A percentile compares a stretch with the other conserved stretches of the same genome.
These are phyloP conservation scores for Penicillium odoratum DNA, from an alignment of 495 filamentous ascomycete species.

Conservation along the genomic window DNA sequence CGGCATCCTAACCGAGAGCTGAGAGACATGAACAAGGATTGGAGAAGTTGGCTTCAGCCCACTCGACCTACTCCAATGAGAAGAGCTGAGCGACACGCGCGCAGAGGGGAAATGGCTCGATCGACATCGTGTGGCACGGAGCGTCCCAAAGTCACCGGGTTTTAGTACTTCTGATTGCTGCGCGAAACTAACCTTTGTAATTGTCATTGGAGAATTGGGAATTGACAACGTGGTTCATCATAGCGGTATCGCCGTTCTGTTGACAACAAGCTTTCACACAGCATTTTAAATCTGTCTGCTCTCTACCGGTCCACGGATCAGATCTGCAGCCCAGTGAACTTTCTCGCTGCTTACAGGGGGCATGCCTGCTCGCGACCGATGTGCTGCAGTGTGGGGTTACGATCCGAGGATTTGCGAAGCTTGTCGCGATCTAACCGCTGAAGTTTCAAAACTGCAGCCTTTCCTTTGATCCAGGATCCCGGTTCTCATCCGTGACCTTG, in stretches of 20 bases:
- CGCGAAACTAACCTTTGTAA: slow-evolving; percentile 2
- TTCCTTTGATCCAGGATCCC: not conserved
- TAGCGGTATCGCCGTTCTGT: slow-evolving; percentile 6
- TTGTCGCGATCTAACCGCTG: slow-evolving; percentile 26
- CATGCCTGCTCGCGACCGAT: slow-evolving; percentile 23
- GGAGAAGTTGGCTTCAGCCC: not conserved
- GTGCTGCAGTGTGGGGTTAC: slow-evolving; percentile 21
- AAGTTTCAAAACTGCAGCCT: not conserved
- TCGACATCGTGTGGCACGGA: not conserved
- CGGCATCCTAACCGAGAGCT: not conserved
- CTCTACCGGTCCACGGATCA: slow-evolving; percentile 20
- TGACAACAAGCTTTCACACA: slow-evolving; percentile 27
- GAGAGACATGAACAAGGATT: not conserved
- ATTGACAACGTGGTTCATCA: slow-evolving; percentile 1
- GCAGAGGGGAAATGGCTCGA: not conserved
- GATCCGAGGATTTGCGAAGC: slow-evolving; percentile 30
- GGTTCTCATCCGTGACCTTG: not conserved
- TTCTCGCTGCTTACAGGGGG: slow-evolving; percentile 16
- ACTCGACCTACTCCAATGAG: not conserved
- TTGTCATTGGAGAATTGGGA: not conserved
- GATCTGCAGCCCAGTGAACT: slow-evolving; percentile 17
- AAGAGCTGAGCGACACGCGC: not conserved
- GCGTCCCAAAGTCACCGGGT: not conserved
- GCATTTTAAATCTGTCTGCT: slow-evolving; percentile 13
- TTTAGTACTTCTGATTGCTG: not conserved